phyloP scores from a whole-genome alignment of 768 basidiomycete genomes.

The Suillus tomentosus region DNA sequence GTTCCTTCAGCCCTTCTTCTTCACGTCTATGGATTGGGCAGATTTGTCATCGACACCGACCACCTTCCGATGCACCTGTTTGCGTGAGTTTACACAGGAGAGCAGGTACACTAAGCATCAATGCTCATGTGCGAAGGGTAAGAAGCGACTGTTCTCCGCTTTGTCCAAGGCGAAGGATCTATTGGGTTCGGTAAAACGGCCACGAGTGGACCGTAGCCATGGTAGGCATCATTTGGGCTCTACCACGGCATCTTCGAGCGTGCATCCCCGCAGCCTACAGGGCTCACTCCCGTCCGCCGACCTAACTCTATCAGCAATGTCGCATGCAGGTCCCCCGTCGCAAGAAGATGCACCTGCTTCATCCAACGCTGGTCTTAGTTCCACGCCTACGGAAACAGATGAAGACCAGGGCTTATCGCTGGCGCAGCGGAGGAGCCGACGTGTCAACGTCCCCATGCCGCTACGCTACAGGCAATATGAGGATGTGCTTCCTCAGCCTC shows the following conservation, averaged over 20 bases:
- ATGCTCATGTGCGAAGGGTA: background rate
- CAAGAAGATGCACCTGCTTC: too few species aligned
- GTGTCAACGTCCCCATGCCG: background rate
- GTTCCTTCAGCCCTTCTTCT: too few species aligned
- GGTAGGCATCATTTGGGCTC: too few species aligned
- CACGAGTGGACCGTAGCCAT: too few species aligned
- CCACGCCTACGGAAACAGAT: background rate
- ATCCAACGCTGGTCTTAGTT: rapidly evolving
- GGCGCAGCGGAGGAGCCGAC: background rate
- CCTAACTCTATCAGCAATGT: too few species aligned
- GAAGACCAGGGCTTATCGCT: background rate
- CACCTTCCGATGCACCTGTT: background rate
- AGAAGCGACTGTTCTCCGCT: background rate
- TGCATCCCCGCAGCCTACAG: too few species aligned
- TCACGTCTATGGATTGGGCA: too few species aligned
- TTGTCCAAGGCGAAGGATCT: background rate
- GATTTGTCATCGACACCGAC: background rate
- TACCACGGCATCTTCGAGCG: too few species aligned
- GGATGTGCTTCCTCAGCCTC: conserved; percentile 2
- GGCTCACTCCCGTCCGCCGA: too few species aligned
- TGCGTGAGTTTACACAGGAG: background rate
- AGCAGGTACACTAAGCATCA: background rate
- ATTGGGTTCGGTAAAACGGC: background rate
- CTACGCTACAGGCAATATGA: background rate
- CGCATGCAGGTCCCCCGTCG: too few species aligned